Evolutionary conservation across 768 basidiomycete species (phyloP), one percentile per base, ranked within the genome.

Genomic region (Pisolithus orientalis): DNA sequence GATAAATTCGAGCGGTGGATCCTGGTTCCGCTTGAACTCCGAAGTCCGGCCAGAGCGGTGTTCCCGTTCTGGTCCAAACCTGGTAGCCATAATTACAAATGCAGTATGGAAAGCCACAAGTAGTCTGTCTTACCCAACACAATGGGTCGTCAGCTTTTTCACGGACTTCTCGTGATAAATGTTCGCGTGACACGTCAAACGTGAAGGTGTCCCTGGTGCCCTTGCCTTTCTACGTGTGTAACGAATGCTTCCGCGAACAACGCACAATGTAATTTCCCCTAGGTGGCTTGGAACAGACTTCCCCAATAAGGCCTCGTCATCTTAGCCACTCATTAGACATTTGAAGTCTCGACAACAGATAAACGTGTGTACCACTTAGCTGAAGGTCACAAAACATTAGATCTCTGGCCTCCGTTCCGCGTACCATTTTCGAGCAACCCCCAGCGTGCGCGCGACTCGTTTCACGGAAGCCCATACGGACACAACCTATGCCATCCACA

Each of bases 111-210:
- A 1, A 39, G 11, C 44, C 37, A 21, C 16, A 8, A 7, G 21
- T 46, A 17, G 7, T 27, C n/a, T 39, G 13, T 47, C 59, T 46
- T 47, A 54, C 64, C 54, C 43, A 11, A 63, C 47, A 39, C 57
- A 48, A 28, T 64, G 64, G 13, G 54, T 45, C 4, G 48, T 56
- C 10, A 56, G 47, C 53, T 65, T 65, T 53, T 65, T 63, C 44
- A 29, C 27, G 29, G 50, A 44, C 13, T 44, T 56, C 44, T 63
- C 59, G 17, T 65, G 63, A 3, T 54, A 53, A n/a, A 17, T 57
- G 4, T 44, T 49, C n/a, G 53, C 49, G 6, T 17, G n/a, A 10
- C 31, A 27, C 21, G 7, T 10, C 9, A 6, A 1, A n/a, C n/a
- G n/a, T n/a, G n/a, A n/a, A 14, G 3, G 8, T 4, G 1, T 5